Conservation (phyloP, 805 yeast species). For the Dipodascus albidus region DNA sequence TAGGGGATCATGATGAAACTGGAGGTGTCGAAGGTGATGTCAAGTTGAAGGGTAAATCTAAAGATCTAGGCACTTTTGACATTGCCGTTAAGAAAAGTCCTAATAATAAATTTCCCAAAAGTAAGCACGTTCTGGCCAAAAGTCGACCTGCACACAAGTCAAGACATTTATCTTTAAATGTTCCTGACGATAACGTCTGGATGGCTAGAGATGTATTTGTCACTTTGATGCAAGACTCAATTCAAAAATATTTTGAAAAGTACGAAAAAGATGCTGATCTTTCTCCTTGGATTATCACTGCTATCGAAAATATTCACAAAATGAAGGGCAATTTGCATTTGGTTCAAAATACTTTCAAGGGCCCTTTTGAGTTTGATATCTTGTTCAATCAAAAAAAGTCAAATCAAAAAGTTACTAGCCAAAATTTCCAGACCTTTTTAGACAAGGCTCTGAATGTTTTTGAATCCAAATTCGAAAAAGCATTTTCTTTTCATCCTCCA, state of each 20-base stretch:
- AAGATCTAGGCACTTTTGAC: conserved; percentile 56
- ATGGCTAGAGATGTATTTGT: conserved; percentile 64
- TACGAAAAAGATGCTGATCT: conserved; percentile 21
- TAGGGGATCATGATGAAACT: conserved; percentile 19
- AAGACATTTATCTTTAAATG: conserved; percentile 55
- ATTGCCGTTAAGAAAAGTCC: conserved; percentile 47
- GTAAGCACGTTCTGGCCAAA: conserved; percentile 37
- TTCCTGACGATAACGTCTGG: conserved; percentile 70
- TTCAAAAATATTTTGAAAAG: conserved; percentile 33
- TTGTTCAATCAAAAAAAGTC: conserved; percentile 41
- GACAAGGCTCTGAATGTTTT: conserved; percentile 28
- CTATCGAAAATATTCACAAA: conserved; percentile 45
- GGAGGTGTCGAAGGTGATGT: conserved; percentile 27
- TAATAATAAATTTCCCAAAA: conserved; percentile 36
- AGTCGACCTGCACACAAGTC: conserved; percentile 28
- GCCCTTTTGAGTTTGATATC: conserved; percentile 65
- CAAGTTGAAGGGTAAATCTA: conserved; percentile 40
- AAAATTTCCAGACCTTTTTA: conserved; percentile 19
- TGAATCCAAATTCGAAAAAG: conserved; percentile 39
- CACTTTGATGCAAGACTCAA: conserved; percentile 57
- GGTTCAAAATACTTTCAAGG: conserved; percentile 65
- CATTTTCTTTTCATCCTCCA: conserved; percentile 45
- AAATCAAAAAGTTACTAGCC: conserved; percentile 18
- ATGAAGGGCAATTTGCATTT: conserved; percentile 71
- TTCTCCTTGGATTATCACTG: conserved; percentile 34